Evolutionary conservation across 768 basidiomycete genomes (phyloP).

Genomic region (Rhodotorula sphaerocarpa): DNA sequence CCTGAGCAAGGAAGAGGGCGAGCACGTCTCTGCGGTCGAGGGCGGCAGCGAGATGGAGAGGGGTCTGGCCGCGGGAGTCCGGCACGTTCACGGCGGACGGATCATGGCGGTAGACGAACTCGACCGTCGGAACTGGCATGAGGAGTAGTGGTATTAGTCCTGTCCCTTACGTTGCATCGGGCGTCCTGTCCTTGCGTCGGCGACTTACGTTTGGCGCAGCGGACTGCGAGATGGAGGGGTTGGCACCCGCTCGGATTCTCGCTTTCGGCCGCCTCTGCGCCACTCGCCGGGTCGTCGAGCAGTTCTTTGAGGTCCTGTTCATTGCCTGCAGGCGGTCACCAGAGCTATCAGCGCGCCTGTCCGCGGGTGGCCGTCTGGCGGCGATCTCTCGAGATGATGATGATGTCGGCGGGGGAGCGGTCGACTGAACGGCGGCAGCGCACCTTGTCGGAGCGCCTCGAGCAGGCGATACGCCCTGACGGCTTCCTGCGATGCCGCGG

Average conservation of each 20-base stretch:
- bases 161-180: too few relatives aligned
- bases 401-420: background rate
- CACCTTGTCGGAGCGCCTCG: constrained; percentile 28
- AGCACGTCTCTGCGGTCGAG: constrained; percentile 67
- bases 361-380: background rate
- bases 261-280: constrained; percentile 28
- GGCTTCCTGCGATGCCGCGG: constrained; percentile 41
- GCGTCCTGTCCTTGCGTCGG: too few relatives aligned
- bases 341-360: background rate
- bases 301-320: constrained; percentile 37
- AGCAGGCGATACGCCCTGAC: constrained; percentile 23
- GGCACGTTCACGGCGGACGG: constrained; percentile 31
- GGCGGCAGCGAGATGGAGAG: constrained; percentile 65
- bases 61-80: constrained; percentile 58
- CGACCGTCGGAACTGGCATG: constrained; percentile 28
- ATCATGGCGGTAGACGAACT: constrained; percentile 28
- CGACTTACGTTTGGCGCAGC: constrained; percentile 28
- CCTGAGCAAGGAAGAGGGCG: constrained; percentile 66
- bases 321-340: constrained; percentile 39
- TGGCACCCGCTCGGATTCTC: constrained; percentile 2
- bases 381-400: background rate
- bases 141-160: too few relatives aligned
- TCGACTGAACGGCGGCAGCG: too few relatives aligned
- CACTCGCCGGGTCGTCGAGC: constrained; percentile 38
- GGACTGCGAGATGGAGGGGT: constrained; percentile 33